phyloP scores from a whole-genome alignment of 192 early-diverging fungal species.

The Spinellus fusiger region DNA sequence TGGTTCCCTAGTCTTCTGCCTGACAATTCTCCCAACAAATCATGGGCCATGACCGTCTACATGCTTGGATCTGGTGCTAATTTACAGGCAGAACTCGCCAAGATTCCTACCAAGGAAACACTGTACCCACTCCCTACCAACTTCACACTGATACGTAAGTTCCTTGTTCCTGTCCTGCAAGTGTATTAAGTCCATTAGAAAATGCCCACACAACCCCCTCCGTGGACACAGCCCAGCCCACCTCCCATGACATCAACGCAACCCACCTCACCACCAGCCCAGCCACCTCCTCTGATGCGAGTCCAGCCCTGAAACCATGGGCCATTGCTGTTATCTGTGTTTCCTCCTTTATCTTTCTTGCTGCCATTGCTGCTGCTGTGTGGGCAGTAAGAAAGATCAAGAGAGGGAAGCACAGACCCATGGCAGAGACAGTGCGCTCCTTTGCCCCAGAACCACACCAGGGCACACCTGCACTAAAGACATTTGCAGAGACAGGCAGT shows the following conservation, averaged over 20 bases:
- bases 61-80: conserved; percentile 13
- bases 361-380: conserved; percentile 7
- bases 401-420: background rate
- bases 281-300: background rate
- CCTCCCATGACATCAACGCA: background rate
- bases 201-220: background rate
- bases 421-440: background rate
- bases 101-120: background rate
- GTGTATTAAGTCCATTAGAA: background rate
- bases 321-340: conserved; percentile 31
- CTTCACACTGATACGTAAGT: conserved; percentile 23
- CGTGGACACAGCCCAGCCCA: background rate
- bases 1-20: conserved; percentile 17
- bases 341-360: conserved; percentile 11
- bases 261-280: background rate
- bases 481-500: background rate
- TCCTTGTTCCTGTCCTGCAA: background rate
- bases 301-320: conserved; percentile 11
- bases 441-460: conserved; percentile 3
- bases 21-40: conserved; percentile 12
- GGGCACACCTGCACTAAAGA: background rate
- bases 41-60: conserved; percentile 17
- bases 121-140: conserved; percentile 12
- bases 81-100: conserved; percentile 1
- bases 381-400: conserved; percentile 7